Evolutionary conservation across 352 stramenopile species (phyloP), one percentile per base, ranked within the genome.

Genomic region (Phytophthora ramorum): DNA sequence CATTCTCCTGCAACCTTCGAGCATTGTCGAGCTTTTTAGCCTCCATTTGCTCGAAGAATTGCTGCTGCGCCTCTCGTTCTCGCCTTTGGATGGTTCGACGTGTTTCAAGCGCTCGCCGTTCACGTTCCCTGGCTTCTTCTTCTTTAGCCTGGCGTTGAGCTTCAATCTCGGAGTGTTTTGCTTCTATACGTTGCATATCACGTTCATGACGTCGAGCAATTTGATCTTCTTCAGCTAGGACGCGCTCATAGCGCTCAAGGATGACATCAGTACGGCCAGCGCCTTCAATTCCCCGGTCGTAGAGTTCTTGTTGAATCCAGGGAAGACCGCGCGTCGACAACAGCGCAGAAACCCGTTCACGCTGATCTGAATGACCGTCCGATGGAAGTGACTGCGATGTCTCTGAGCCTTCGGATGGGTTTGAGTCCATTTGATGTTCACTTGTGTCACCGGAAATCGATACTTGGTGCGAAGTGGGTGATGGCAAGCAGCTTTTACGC

Each of bases 221-320:
- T 12, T 50, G 38, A 9, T 77, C 71, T 59, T 94, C 82, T 1
- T 68, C 17, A 0, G 51, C 46, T 0, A 92, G 58, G n/a, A 74
- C 73, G 7, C 67, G 53, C 30, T 91, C 56, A 34, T 81, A 90
- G 0, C 63, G 57, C 38, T 73, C 19, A 14, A 93, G 55, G 50
- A 95, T 87, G 17, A 53, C 30, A 8, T 73, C 61, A 0, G 71
- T 80, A 0, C 62, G 51, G 17, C 87, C 85, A 20, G 77, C 76
- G 0, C 85, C 79, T 44, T 95, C 85, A 20, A 91, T 53, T 1
- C 79, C 80, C 8, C 85, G 83, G 41, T 95, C 85, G 51, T 89
- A 90, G 8, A 95, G 76, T 53, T 95, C 87, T 62, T 95, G 87
- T 35, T 92, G 87, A 45, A 95, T 84, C 73, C 85, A 91, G 46